A percentile compares a stretch with the other conserved stretches of the same genome.
phyloP scores from a whole-genome alignment of 345 rosid genomes.

The Aethionema arabicum region DNA sequence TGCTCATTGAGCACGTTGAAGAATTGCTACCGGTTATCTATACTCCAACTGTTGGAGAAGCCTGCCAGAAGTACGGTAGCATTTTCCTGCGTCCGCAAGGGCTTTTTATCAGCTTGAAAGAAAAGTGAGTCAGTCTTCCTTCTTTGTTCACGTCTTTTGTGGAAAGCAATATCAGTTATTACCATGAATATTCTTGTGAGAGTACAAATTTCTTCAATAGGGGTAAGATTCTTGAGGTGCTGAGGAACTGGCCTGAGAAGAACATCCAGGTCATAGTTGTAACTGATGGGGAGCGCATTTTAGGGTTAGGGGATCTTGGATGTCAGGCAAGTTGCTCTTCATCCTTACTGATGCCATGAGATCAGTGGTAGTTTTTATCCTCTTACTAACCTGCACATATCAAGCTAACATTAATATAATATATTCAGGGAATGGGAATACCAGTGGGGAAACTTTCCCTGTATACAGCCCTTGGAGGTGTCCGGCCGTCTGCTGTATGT shows the following conservation, averaged over 20 bases:
- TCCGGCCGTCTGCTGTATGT: constrained; percentile 95
- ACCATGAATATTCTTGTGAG: constrained; percentile 15
- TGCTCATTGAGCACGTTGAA: constrained; percentile 85
- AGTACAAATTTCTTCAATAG: constrained; percentile 35
- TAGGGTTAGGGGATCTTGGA: constrained; percentile 97
- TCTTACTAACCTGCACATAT: constrained; percentile 13
- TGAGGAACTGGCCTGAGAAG: constrained; percentile 96
- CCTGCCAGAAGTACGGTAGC: constrained; percentile 98
- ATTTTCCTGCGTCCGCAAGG: constrained; percentile 97
- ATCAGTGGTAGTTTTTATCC: constrained; percentile 3
- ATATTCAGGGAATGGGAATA: constrained; percentile 87
- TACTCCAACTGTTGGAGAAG: constrained; percentile 98
- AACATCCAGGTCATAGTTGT: constrained; percentile 95
- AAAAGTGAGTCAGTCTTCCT: constrained; percentile 52
- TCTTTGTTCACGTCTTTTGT: neutral
- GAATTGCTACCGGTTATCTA: constrained; percentile 93
- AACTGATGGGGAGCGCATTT: constrained; percentile 93
- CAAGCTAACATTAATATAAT: constrained; percentile 1
- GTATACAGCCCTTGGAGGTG: constrained; percentile 95
- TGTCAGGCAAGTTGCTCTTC: constrained; percentile 63
- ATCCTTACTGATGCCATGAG: constrained; percentile 5
- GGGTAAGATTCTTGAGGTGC: constrained; percentile 83
- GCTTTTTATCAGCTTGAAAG: constrained; percentile 88
- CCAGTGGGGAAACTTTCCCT: constrained; percentile 96
- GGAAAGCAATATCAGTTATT: neutral